These are phyloP conservation scores for Pythium guiyangense DNA, from an alignment of 352 stramenopile species.

Conservation along the genomic window DNA sequence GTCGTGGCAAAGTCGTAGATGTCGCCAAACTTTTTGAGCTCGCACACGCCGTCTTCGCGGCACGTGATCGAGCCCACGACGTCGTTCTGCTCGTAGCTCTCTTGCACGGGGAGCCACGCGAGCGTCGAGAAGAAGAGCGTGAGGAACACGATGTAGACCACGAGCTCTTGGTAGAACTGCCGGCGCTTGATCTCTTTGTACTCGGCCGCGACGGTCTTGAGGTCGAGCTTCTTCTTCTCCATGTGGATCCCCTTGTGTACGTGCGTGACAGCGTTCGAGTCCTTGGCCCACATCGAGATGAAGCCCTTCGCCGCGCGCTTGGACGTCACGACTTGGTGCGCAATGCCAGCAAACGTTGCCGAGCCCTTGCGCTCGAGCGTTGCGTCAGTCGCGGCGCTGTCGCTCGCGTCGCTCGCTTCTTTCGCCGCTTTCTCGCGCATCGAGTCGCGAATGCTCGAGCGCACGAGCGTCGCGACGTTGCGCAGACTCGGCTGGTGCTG, in stretches of 20 bases:
- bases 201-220: constrained; percentile 65
- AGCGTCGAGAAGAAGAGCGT: constrained; percentile 75
- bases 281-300: constrained; percentile 69
- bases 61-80: constrained; percentile 76
- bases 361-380: constrained; percentile 19
- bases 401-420: constrained; percentile 2
- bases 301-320: constrained; percentile 68
- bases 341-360: constrained; percentile 64
- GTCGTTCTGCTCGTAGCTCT: constrained; percentile 84
- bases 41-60: constrained; percentile 72
- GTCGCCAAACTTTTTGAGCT: constrained; percentile 69
- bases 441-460: constrained; percentile 51
- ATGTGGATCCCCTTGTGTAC: constrained; percentile 85
- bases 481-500: constrained; percentile 43
- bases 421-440: constrained; percentile 7
- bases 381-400: background rate
- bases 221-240: constrained; percentile 88
- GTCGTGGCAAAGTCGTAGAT: constrained; percentile 73
- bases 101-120: constrained; percentile 71
- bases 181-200: constrained; percentile 87
- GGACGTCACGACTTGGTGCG: constrained; percentile 68
- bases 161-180: constrained; percentile 86
- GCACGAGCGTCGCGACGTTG: constrained; percentile 61
- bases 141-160: constrained; percentile 83
- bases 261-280: constrained; percentile 34